These are phyloP conservation scores for Penicillium parvum DNA, from an alignment of 495 filamentous ascomycete species.

Conservation along the genomic window DNA sequence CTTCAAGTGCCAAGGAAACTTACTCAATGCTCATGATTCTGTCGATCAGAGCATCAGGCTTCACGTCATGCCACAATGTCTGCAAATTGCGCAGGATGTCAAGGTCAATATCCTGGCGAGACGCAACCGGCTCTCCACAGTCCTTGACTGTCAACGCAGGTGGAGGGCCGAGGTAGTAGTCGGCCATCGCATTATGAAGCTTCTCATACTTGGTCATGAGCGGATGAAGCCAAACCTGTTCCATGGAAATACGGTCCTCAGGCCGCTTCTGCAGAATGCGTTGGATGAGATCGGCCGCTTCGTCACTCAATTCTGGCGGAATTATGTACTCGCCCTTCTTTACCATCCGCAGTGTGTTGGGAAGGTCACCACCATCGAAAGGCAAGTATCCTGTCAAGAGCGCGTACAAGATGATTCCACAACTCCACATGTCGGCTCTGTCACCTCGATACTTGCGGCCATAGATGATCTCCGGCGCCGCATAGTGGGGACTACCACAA, in stretches of 20 bases:
- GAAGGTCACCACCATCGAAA: constrained; percentile 65
- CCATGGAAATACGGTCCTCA: constrained; percentile 67
- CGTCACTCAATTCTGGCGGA: constrained; percentile 58
- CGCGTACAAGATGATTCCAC: constrained; percentile 85
- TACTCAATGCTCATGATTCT: constrained; percentile 66
- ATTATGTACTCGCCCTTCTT: constrained; percentile 68
- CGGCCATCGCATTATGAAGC: constrained; percentile 47
- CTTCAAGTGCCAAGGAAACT: constrained; percentile 24
- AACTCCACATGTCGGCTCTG: constrained; percentile 88
- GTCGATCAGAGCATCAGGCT: constrained; percentile 63
- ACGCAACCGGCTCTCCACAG: constrained; percentile 48
- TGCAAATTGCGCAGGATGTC: constrained; percentile 80
- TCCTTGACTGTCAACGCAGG: constrained; percentile 50
- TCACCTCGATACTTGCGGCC: constrained; percentile 71
- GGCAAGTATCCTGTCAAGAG: constrained; percentile 75
- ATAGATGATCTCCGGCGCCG: constrained; percentile 82
- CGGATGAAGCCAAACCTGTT: constrained; percentile 77
- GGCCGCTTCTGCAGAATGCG: constrained; percentile 73
- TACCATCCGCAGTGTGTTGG: constrained; percentile 59
- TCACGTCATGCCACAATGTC: constrained; percentile 80
- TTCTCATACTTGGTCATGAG: constrained; percentile 76
- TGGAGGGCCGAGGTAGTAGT: constrained; percentile 50
- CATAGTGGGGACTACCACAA: constrained; percentile 95
- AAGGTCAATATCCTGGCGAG: constrained; percentile 61
- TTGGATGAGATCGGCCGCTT: constrained; percentile 74